Evolutionary conservation across 495 filamentous ascomycete genomes (phyloP).

Genomic region (Amniculicola lignicola): DNA sequence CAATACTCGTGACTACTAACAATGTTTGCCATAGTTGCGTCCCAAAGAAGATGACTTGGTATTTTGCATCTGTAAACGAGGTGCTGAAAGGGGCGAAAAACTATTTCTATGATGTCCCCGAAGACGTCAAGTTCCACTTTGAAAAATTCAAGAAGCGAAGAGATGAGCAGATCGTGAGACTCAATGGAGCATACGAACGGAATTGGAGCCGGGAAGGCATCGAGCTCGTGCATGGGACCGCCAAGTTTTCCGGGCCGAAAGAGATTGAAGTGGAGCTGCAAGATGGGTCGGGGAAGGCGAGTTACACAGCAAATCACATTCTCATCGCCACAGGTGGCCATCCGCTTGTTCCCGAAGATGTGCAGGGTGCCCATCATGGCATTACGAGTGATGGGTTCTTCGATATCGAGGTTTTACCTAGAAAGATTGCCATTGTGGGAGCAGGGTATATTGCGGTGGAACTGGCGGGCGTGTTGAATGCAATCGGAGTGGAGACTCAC

Average conservation of each 20-base stretch:
- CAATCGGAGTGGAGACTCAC: slow-evolving; percentile 31
- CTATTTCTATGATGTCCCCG: slow-evolving; percentile 57
- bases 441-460: slow-evolving; percentile 33
- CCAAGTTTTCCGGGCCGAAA: slow-evolving; percentile 51
- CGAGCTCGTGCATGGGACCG: slow-evolving; percentile 57
- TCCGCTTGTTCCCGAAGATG: slow-evolving; percentile 46
- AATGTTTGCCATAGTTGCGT: slow-evolving; percentile 49
- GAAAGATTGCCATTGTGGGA: slow-evolving; percentile 29
- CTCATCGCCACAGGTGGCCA: slow-evolving; percentile 57
- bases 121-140: slow-evolving; percentile 51
- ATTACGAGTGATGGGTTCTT: slow-evolving; percentile 54
- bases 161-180: slow-evolving; percentile 49
- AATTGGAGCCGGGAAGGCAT: slow-evolving; percentile 58
- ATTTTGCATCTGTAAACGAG: slow-evolving; percentile 58
- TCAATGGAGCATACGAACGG: slow-evolving; percentile 57
- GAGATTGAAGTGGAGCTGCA: slow-evolving; percentile 50
- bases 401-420: slow-evolving; percentile 24
- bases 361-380: slow-evolving; percentile 54
- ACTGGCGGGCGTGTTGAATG: slow-evolving; percentile 31
- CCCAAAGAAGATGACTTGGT: slow-evolving; percentile 64
- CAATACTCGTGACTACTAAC: background rate
- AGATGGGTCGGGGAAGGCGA: slow-evolving; percentile 47
- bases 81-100: slow-evolving; percentile 48
- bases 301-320: slow-evolving; percentile 54
- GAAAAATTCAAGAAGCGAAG: slow-evolving; percentile 55